Evolutionary conservation across 768 basidiomycete genomes (phyloP), one percentile per base, ranked within the genome.

Genomic region (Boletus coccyginus): DNA sequence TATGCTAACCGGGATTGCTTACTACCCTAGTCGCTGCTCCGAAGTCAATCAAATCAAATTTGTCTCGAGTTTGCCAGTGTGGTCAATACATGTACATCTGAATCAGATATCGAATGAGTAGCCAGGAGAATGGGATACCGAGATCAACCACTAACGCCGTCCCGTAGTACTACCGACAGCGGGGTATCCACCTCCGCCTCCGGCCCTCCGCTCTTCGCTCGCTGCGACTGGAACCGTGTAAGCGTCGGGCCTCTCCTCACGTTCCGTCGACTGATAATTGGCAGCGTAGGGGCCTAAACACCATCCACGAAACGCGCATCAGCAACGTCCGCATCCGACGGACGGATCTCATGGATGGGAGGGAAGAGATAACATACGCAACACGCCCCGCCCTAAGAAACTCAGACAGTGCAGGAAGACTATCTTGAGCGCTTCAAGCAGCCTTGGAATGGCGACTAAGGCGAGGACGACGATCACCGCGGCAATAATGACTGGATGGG

Each of bases 1-100:
- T 65, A 59, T 55, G 32, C 21, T 57, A 14, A 21, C 21, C 21
- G 54, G 59, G 55, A 60, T 49, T 51, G 58, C 21, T 67, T 58
- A 51, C 35, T 58, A 40, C 62, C 52, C 48, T 55, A 45, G 40
- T 54, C 32, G 13, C 16, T 50, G 46, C 46, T 47, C 42, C 41
- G 24, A 41, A 32, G 24, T 46, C 46, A 38, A 47, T 27, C 16
- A n/a, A 49, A 44, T 39, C 29, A 27, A n/a, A 14, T 35, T 46
- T 45, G 27, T 5, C 27, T 21, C 21, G 21, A 8, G 43, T 14
- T 42, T 33, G 35, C 6, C 2, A 21, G 21, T 17, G 21, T 19
- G 17, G 33, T 14, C 17, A 39, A 39, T 17, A 16, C 36, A 32
- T 21, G 9, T 32, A 32, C 8, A 32, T 6, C 14, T 7, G 38